Evolutionary conservation across 768 basidiomycete species (phyloP).

Genomic region (Leccinellum rugosiceps): DNA sequence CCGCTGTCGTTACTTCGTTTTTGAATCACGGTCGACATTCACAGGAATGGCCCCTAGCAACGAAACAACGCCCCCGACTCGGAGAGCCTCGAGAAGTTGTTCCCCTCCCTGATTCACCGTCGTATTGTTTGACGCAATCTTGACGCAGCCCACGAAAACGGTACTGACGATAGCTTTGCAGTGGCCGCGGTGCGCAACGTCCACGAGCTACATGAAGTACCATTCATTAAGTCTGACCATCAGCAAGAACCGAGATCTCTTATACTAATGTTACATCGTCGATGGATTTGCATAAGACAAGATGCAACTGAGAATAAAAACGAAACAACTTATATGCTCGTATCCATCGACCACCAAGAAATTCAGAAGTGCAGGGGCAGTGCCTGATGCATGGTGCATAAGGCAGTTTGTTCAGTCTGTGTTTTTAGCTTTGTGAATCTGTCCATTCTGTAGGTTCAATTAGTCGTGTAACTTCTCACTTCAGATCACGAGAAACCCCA

Average conservation of each 20-base stretch:
- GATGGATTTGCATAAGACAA: neutral
- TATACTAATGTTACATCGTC: neutral
- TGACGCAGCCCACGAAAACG: too few species aligned
- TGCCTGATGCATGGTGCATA: too few species aligned
- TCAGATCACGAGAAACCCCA: constrained; percentile 9
- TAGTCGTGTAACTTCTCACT: neutral
- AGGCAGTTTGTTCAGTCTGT: neutral
- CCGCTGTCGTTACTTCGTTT: too few species aligned
- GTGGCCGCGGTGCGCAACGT: too few species aligned
- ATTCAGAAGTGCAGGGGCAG: neutral
- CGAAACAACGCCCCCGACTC: too few species aligned
- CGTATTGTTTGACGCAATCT: too few species aligned
- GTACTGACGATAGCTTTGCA: too few species aligned
- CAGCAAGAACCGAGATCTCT: neutral
- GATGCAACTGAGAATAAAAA: neutral
- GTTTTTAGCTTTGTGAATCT: constrained; percentile 19
- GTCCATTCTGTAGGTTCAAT: constrained; percentile 21
- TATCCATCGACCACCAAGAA: neutral
- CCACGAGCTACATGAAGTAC: too few species aligned
- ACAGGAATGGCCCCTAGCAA: too few species aligned
- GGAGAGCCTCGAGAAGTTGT: too few species aligned
- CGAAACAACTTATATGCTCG: neutral
- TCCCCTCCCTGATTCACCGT: too few species aligned
- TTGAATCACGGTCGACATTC: too few species aligned
- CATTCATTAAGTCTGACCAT: neutral